Conservation (phyloP, 1,139 yeast genomes). For the Diutina scorzettiae region DNA sequence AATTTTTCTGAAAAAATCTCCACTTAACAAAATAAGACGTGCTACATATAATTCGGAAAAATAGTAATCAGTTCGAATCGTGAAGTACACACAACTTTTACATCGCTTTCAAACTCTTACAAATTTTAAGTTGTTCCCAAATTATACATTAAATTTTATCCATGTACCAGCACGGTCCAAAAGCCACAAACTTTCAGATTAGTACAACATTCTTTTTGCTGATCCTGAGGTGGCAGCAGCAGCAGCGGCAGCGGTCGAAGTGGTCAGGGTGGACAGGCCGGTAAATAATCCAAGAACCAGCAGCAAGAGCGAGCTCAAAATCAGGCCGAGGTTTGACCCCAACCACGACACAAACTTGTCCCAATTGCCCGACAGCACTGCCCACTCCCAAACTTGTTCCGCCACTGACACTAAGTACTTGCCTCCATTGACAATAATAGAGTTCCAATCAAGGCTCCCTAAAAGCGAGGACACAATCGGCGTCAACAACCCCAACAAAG, state of each 20-base stretch:
- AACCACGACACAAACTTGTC: slow-evolving; percentile 1
- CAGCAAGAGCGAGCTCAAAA: background rate
- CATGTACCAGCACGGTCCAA: too few species aligned
- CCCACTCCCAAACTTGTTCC: slow-evolving; percentile 5
- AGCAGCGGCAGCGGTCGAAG: background rate
- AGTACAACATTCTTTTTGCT: slow-evolving; percentile 1
- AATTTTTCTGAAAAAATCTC: too few species aligned
- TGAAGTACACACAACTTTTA: too few species aligned
- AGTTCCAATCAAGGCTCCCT: slow-evolving; percentile 1
- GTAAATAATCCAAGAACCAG: background rate
- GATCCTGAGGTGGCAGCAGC: background rate
- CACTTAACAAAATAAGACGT: too few species aligned
- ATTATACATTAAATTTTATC: too few species aligned
- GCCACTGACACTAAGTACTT: background rate
- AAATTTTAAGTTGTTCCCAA: too few species aligned
- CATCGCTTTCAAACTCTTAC: too few species aligned
- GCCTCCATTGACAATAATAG: background rate
- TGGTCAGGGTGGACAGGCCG: background rate
- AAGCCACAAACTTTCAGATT: too few species aligned
- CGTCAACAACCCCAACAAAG: background rate
- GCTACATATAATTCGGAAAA: too few species aligned
- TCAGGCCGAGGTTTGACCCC: background rate
- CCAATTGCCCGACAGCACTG: background rate
- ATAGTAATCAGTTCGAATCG: too few species aligned
- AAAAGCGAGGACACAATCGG: background rate